Percentiles rank a stretch among this genome's conserved stretches.
Evolutionary conservation across 2,329 filamentous ascomycete species (phyloP).

Genomic region (Calonectria hawksworthii): DNA sequence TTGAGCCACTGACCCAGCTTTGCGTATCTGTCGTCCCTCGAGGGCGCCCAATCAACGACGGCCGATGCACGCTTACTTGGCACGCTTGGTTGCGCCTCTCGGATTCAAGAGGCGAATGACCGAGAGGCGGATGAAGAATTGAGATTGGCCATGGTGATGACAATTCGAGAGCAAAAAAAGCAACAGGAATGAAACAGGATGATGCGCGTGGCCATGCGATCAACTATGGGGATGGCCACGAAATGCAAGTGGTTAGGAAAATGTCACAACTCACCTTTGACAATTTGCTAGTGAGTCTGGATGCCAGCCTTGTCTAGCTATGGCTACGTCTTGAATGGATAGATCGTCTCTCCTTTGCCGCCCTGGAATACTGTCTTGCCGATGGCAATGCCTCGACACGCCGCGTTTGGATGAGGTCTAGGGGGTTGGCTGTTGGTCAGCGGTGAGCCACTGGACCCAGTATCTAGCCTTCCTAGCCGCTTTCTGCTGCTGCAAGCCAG

Average conservation of each 20-base stretch:
- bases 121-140: background rate
- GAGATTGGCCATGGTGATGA: background rate
- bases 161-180: background rate
- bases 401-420: background rate
- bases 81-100: conserved; percentile 15
- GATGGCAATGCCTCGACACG: conserved; percentile 2
- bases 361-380: conserved; percentile 1
- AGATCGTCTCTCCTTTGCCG: conserved; percentile 10
- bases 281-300: conserved; percentile 14
- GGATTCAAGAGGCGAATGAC: conserved; percentile 8
- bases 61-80: conserved; percentile 23
- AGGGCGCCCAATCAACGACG: conserved; percentile 25
- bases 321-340: conserved; percentile 7
- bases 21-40: conserved; percentile 21
- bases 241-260: conserved; percentile 27
- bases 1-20: conserved; percentile 27
- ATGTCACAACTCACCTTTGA: conserved; percentile 41
- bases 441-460: conserved; percentile 23
- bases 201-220: background rate
- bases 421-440: conserved; percentile 21
- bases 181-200: background rate
- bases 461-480: conserved; percentile 23
- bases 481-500: conserved; percentile 15
- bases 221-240: conserved; percentile 16
- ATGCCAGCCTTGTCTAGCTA: conserved; percentile 20